These are phyloP conservation scores for Aureobasidium sp. DNA, from an alignment of 2,329 filamentous ascomycete species.

Conservation along the genomic window DNA sequence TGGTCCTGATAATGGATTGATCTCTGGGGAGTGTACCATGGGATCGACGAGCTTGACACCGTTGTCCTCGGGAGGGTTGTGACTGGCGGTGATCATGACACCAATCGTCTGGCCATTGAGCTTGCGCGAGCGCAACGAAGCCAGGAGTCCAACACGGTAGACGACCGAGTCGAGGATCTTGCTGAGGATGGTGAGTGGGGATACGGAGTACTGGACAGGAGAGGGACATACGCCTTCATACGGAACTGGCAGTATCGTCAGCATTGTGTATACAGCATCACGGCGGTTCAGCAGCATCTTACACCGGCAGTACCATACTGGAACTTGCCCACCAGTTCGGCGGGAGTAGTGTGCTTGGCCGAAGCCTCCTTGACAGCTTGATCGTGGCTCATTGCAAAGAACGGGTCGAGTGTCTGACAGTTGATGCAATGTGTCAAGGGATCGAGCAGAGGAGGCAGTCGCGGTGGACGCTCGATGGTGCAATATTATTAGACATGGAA, in stretches of 20 bases:
- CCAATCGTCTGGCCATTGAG: constrained; percentile 86
- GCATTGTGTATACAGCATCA: not conserved
- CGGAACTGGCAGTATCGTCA: constrained; percentile 47
- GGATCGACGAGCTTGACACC: constrained; percentile 95
- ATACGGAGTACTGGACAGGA: not conserved
- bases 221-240: constrained; percentile 56
- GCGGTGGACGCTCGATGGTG: not conserved
- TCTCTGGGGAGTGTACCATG: constrained; percentile 47
- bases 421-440: not conserved
- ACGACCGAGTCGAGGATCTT: constrained; percentile 86
- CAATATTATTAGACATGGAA: constrained; percentile 13
- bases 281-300: not conserved
- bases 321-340: constrained; percentile 35
- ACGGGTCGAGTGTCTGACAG: not conserved
- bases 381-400: constrained; percentile 11
- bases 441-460: not conserved
- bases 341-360: constrained; percentile 28
- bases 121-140: constrained; percentile 82
- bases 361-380: constrained; percentile 20
- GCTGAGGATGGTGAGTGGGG: constrained; percentile 29
- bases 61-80: constrained; percentile 86
- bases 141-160: constrained; percentile 85
- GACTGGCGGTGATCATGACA: constrained; percentile 92
- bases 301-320: constrained; percentile 54
- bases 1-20: too few relatives aligned